A percentile compares a stretch with the other conserved stretches of the same genome.
phyloP scores from a whole-genome alignment of 495 filamentous ascomycete species.

The Tuber aestivum region DNA sequence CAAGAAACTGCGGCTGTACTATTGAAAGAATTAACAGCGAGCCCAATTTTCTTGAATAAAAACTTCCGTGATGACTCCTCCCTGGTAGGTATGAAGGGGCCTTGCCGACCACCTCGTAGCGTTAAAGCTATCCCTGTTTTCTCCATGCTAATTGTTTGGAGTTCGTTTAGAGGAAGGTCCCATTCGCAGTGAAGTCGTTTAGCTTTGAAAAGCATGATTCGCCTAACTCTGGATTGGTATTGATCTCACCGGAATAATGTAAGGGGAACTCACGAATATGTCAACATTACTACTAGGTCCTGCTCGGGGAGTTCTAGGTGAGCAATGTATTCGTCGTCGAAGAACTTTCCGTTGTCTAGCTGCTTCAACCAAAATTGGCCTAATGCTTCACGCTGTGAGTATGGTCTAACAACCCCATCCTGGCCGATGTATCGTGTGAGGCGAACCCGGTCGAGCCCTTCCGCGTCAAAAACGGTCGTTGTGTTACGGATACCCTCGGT shows the following conservation, averaged over 20 bases:
- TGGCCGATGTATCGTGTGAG: slow-evolving; percentile 83
- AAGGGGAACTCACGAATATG: slow-evolving; percentile 51
- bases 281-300: slow-evolving; percentile 92
- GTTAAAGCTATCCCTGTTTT: slow-evolving; percentile 84
- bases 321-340: slow-evolving; percentile 94
- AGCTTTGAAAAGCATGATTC: slow-evolving; percentile 83
- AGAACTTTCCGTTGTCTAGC: slow-evolving; percentile 91
- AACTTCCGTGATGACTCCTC: slow-evolving; percentile 85
- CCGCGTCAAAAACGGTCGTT: slow-evolving; percentile 92
- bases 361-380: slow-evolving; percentile 99
- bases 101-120: slow-evolving; percentile 82
- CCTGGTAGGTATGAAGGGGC: slow-evolving; percentile 87
- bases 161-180: slow-evolving; percentile 91
- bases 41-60: slow-evolving; percentile 56
- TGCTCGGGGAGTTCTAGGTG: slow-evolving; percentile 85
- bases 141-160: slow-evolving; percentile 96
- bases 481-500: slow-evolving; percentile 97
- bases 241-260: not conserved
- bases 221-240: slow-evolving; percentile 43
- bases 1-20: slow-evolving; percentile 37
- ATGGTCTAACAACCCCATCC: slow-evolving; percentile 90
- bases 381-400: slow-evolving; percentile 89
- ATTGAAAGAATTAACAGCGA: slow-evolving; percentile 41
- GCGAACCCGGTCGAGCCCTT: slow-evolving; percentile 88
- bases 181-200: slow-evolving; percentile 82